Percentiles rank a stretch among this genome's conserved stretches.
These are phyloP conservation scores for Thraustochytrium sp. DNA, from an alignment of 352 stramenopile species.

Conservation along the genomic window DNA sequence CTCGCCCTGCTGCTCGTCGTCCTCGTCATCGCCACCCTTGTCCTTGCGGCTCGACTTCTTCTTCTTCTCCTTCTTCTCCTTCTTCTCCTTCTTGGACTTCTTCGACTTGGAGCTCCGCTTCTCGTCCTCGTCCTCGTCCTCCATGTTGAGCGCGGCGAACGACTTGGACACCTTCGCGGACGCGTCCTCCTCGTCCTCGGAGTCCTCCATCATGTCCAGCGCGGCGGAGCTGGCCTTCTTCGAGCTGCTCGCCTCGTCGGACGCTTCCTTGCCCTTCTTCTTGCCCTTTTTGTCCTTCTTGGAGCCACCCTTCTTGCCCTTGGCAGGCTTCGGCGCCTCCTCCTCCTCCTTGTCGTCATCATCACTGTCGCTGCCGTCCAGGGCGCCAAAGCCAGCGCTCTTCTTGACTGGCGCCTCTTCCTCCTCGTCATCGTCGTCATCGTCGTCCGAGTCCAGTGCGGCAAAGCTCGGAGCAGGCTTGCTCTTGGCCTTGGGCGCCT, in stretches of 20 bases:
- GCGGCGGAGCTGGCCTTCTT: no score
- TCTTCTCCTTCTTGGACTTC: constrained; percentile 40
- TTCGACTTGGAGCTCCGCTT: not conserved
- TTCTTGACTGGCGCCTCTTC: not conserved
- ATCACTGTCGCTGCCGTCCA: not conserved
- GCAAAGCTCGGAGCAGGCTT: not conserved
- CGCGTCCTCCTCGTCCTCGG: not conserved
- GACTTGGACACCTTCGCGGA: not conserved
- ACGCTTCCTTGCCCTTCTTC: not conserved
- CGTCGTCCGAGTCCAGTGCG: not conserved
- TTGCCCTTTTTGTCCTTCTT: not conserved
- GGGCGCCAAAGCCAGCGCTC: not conserved
- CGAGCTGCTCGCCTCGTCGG: no score
- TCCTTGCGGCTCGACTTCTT: constrained; percentile 2
- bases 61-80: constrained; percentile 43
- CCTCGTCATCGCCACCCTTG: not conserved
- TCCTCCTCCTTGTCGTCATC: not conserved
- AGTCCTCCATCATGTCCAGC: no score
- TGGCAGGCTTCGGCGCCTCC: not conserved
- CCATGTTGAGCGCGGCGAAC: constrained; percentile 7
- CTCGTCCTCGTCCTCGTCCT: not conserved
- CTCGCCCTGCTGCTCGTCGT: not conserved
- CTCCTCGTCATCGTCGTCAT: not conserved
- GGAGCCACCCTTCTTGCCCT: not conserved
- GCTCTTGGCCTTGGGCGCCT: not conserved